Evolutionary conservation across 164 flowering plant genomes (phyloP).

Genomic region (Warburgia ugandensis): DNA sequence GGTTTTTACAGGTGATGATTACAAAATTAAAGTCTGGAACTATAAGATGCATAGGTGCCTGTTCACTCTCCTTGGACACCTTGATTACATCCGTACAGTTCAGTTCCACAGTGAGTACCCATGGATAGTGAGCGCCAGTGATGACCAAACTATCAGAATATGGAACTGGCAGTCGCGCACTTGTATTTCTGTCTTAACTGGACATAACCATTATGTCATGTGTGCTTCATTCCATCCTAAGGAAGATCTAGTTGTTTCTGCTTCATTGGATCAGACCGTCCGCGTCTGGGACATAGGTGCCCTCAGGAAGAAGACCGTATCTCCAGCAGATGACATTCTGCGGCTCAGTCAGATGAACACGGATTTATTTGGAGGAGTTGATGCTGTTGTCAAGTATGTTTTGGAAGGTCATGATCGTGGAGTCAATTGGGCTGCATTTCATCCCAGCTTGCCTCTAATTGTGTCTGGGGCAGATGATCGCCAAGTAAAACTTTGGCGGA

Average conservation of each 20-base stretch:
- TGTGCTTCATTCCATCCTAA: slow-evolving; percentile 85
- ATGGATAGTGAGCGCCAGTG: slow-evolving; percentile 93
- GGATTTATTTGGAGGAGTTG: slow-evolving; percentile 91
- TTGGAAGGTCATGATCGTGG: slow-evolving; percentile 83
- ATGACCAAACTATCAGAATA: slow-evolving; percentile 84
- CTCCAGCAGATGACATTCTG: slow-evolving; percentile 83
- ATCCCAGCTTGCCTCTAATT: slow-evolving; percentile 76
- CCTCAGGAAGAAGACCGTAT: slow-evolving; percentile 67
- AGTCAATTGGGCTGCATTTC: slow-evolving; percentile 94
- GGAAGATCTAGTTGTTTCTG: slow-evolving; percentile 90
- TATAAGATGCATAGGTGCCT: slow-evolving; percentile 65
- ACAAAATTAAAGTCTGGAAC: slow-evolving; percentile 93
- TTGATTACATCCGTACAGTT: slow-evolving; percentile 89
- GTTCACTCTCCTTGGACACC: slow-evolving; percentile 82
- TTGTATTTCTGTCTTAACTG: slow-evolving; percentile 72
- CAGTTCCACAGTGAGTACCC: slow-evolving; percentile 83
- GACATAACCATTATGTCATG: slow-evolving; percentile 93
- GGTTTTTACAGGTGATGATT: slow-evolving; percentile 78
- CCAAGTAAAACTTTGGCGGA: slow-evolving; percentile 92
- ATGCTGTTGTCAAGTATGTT: slow-evolving; percentile 91
- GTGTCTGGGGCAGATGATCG: slow-evolving; percentile 96
- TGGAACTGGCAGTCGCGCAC: slow-evolving; percentile 99
- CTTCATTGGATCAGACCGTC: slow-evolving; percentile 89
- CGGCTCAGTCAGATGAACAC: slow-evolving; percentile 86
- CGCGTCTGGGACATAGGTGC: slow-evolving; percentile 96